A percentile compares a stretch with the other conserved stretches of the same genome.
Conservation (phyloP, 1,284 basidiomycete species). For the Takashimella koratensis region DNA sequence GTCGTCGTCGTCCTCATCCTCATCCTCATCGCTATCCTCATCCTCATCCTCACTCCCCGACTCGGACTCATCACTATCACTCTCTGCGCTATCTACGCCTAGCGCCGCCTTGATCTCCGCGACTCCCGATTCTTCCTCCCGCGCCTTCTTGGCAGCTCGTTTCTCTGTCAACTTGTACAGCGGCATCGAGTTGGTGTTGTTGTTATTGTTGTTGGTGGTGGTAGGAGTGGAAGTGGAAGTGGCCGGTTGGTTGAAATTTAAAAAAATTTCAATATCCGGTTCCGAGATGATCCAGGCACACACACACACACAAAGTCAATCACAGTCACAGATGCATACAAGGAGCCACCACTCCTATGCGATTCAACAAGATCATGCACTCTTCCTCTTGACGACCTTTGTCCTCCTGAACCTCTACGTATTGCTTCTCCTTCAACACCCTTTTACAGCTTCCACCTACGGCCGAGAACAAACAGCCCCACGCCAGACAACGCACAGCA, state of each 20-base stretch:
- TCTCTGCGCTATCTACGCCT: conserved; percentile 54
- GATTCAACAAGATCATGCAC: background rate
- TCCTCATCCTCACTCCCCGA: conserved; percentile 17
- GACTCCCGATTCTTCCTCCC: conserved; percentile 66
- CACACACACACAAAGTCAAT: too few species aligned
- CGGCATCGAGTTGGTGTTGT: conserved; percentile 44
- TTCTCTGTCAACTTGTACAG: conserved; percentile 80
- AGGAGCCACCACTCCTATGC: too few species aligned
- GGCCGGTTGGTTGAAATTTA: background rate
- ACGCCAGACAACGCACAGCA: conserved; percentile 34
- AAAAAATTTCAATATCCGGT: background rate
- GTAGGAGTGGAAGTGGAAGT: background rate
- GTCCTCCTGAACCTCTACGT: background rate
- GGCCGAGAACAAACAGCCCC: conserved; percentile 36
- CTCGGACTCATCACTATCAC: conserved; percentile 11
- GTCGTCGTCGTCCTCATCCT: conserved; percentile 23
- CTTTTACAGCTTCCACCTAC: conserved; percentile 41
- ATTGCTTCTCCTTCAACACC: background rate
- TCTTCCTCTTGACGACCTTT: background rate
- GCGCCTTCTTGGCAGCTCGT: conserved; percentile 60
- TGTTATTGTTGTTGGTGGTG: background rate
- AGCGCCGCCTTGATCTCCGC: conserved; percentile 52
- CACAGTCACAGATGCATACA: too few species aligned
- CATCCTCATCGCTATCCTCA: conserved; percentile 13
- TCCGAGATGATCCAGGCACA: too few species aligned